phyloP scores from a whole-genome alignment of 1,284 basidiomycete genomes.

The Coniophora puteana region DNA sequence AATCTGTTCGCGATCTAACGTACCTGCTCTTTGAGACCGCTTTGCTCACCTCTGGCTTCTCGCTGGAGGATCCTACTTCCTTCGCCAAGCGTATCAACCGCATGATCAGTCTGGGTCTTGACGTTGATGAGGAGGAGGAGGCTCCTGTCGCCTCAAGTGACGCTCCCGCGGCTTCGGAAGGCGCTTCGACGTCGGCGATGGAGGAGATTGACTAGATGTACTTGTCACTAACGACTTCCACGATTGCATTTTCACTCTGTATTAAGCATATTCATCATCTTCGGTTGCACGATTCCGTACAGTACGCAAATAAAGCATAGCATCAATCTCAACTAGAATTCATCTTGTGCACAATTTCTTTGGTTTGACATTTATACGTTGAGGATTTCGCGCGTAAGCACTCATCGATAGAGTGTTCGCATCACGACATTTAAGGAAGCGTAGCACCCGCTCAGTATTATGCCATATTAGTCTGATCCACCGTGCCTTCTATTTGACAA shows the following conservation, averaged over 20 bases:
- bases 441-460: too few relatives aligned
- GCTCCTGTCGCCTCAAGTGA: slow-evolving; percentile 33
- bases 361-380: too few relatives aligned
- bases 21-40: slow-evolving; percentile 97
- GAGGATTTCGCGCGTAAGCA: too few relatives aligned
- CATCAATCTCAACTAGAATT: too few relatives aligned
- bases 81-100: slow-evolving; percentile 97
- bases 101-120: slow-evolving; percentile 88
- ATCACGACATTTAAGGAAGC: too few relatives aligned
- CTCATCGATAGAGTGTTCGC: too few relatives aligned
- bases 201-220: slow-evolving; percentile 75
- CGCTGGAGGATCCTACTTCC: slow-evolving; percentile 91
- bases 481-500: too few relatives aligned
- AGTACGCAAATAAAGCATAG: too few relatives aligned
- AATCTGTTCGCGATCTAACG: slow-evolving; percentile 95
- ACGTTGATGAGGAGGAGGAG: slow-evolving; percentile 75
- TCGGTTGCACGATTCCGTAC: slow-evolving; percentile 14
- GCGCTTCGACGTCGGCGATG: slow-evolving; percentile 71
- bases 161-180: slow-evolving; percentile 48
- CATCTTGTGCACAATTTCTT: too few relatives aligned
- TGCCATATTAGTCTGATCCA: too few relatives aligned
- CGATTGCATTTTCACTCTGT: slow-evolving; percentile 10
- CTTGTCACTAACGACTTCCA: too few relatives aligned
- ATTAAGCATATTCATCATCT: slow-evolving; percentile 24
- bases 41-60: slow-evolving; percentile 91